Evolutionary conservation across 2,329 filamentous ascomycete species (phyloP).

Genomic region (Periconia sp.): DNA sequence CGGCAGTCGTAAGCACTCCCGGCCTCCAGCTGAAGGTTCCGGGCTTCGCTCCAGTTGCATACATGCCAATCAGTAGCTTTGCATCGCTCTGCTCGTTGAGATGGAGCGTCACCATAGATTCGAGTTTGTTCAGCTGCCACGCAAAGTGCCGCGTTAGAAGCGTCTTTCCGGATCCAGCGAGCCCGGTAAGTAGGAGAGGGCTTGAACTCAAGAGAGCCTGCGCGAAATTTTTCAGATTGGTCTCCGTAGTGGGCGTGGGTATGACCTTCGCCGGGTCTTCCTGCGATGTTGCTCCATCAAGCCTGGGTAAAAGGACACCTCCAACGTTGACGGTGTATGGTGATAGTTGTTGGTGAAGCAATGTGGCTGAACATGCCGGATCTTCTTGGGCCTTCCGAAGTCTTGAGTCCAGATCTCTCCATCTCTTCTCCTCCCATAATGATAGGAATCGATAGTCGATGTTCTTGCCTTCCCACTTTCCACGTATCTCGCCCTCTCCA

Average conservation of each 20-base stretch:
- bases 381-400: constrained; percentile 12
- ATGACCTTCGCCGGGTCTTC: constrained; percentile 40
- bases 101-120: constrained; percentile 89
- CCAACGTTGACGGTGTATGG: constrained; percentile 40
- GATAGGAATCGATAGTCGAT: constrained; percentile 81
- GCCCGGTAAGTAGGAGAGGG: constrained; percentile 81
- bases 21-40: constrained; percentile 92
- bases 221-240: constrained; percentile 75
- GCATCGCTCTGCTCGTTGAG: constrained; percentile 98
- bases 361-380: not conserved
- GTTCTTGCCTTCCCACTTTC: constrained; percentile 73
- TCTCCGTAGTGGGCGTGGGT: constrained; percentile 74
- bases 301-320: constrained; percentile 47
- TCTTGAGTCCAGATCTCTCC: constrained; percentile 33
- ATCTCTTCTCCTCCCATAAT: constrained; percentile 67
- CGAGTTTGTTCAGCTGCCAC: constrained; percentile 76
- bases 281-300: constrained; percentile 35
- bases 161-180: constrained; percentile 90
- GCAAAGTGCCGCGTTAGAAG: constrained; percentile 83
- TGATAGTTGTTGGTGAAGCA: constrained; percentile 30
- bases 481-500: constrained; percentile 67
- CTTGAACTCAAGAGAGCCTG: constrained; percentile 68
- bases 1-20: constrained; percentile 91
- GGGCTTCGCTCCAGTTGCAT: constrained; percentile 85
- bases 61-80: constrained; percentile 93